Evolutionary conservation across 1,139 yeast species (phyloP), one percentile per base, ranked within the genome.

Genomic region (Scheffersomyces illinoinensis): DNA sequence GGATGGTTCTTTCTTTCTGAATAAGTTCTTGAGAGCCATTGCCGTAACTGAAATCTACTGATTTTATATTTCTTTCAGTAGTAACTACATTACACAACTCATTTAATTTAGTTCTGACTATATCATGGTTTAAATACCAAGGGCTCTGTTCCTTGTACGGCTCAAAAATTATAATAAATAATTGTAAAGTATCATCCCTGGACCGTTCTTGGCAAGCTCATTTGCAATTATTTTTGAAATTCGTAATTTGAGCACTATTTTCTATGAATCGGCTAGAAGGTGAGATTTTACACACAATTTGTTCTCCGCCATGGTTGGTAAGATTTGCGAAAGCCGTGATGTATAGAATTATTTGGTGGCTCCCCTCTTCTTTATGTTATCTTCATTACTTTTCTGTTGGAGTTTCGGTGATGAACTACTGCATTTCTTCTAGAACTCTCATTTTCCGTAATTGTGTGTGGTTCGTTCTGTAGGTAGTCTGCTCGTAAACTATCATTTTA

Each of bases 1-100:
- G n/a, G 86, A 81, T 23, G 86, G 87, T 65, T 88, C 89, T 70
- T 86, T 85, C 60, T 81, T 79, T 67, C 79, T 86, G 70, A 89
- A 88, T 67, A 87, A 79, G 61, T 85, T 86, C 62, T 75, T 79
- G 61, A 81, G 63, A 21, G 84, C 84, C 85, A 81, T 81, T 52
- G 43, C 17, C 12, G 2, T 17, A 33, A 33, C 12, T 14, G 43
- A 24, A 8, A 33, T 26, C 6, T 26, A 17, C 43, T 33, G 14
- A 33, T 33, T 10, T 33, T 33, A 12, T 12, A 2, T 12, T 33
- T 14, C 43, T 14, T 3, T 12, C 17, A 12, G 17, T 4, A 33
- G 7, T 33, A 33, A 12, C 33, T 26, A 26, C 43, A 33, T 12
- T 33, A 4, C 17, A 33, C 43, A 14, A 33, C 43, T 33, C 21